These are phyloP conservation scores for Yarrowia yakushimensis DNA, from an alignment of 805 yeast genomes.

Conservation along the genomic window DNA sequence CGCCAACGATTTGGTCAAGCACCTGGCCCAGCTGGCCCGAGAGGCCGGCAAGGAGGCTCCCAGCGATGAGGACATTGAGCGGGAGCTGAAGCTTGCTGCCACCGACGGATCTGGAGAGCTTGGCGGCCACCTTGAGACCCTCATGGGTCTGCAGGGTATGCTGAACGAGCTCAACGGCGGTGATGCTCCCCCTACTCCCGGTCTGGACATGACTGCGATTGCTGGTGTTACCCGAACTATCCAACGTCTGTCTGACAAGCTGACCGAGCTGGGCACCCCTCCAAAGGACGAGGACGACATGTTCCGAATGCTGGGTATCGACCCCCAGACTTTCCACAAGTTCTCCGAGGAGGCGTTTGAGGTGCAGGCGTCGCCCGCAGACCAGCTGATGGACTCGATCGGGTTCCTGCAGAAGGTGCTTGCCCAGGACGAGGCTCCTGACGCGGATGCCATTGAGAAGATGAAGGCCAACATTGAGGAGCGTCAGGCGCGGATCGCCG, in stretches of 20 bases:
- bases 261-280: slow-evolving; percentile 24
- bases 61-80: slow-evolving; percentile 1
- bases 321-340: slow-evolving; percentile 17
- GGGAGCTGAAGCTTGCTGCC: not conserved
- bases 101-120: not conserved
- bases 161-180: slow-evolving; percentile 17
- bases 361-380: slow-evolving; percentile 19
- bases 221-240: not conserved
- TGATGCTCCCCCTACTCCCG: not conserved
- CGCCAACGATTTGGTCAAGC: slow-evolving; percentile 8
- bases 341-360: slow-evolving; percentile 21
- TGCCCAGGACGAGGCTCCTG: slow-evolving; percentile 17
- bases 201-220: slow-evolving; percentile 9
- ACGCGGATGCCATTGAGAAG: slow-evolving; percentile 3
- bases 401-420: slow-evolving; percentile 19
- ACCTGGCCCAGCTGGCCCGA: slow-evolving; percentile 2
- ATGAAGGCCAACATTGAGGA: slow-evolving; percentile 17
- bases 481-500: slow-evolving; percentile 14
- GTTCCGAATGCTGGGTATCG: slow-evolving; percentile 22
- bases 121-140: slow-evolving; percentile 11
- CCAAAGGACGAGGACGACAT: slow-evolving; percentile 25
- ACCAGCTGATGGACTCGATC: slow-evolving; percentile 23
- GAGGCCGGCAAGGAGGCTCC: not conserved
- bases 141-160: slow-evolving; percentile 13
- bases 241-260: slow-evolving; percentile 20